These are phyloP conservation scores for Cladosporium sphaerospermum DNA, from an alignment of 2,329 filamentous ascomycete genomes.

Conservation along the genomic window DNA sequence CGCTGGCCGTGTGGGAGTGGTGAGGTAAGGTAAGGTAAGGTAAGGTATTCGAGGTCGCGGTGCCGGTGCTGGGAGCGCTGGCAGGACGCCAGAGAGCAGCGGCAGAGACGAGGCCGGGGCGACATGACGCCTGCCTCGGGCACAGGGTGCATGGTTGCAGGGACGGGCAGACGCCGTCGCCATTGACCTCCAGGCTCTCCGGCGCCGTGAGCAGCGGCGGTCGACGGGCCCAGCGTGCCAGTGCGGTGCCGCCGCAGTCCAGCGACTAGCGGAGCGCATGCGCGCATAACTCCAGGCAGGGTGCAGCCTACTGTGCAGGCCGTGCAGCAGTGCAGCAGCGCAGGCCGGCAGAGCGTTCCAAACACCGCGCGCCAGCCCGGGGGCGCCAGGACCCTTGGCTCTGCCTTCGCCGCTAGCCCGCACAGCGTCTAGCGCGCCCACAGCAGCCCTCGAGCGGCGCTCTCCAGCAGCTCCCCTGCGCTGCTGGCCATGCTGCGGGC, in stretches of 20 bases:
- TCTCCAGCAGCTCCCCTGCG: background rate
- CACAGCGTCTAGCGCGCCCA: background rate
- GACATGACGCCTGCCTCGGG: background rate
- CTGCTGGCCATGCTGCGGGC: constrained; percentile 3
- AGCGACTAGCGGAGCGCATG: background rate
- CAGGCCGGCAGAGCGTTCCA: background rate
- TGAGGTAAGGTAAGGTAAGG: too few relatives aligned
- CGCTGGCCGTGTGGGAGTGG: too few relatives aligned
- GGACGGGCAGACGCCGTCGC: background rate
- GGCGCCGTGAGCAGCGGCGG: background rate
- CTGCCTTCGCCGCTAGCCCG: background rate
- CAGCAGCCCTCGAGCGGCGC: background rate
- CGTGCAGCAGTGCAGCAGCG: background rate
- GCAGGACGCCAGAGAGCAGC: too few relatives aligned
- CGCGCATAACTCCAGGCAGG: background rate
- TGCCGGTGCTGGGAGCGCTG: too few relatives aligned
- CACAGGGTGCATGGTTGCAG: constrained; percentile 2
- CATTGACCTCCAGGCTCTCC: background rate
- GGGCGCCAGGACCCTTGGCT: constrained; percentile 8
- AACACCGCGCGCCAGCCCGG: constrained; percentile 8
- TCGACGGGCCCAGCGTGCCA: too few relatives aligned
- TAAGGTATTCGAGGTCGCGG: too few relatives aligned
- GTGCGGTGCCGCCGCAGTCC: too few relatives aligned
- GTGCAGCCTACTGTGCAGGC: background rate
- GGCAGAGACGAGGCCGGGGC: too few relatives aligned